Percentiles rank a stretch among this genome's conserved stretches.
Conservation (phyloP, 1,139 yeast species). For the Debaryomyces sp. region DNA sequence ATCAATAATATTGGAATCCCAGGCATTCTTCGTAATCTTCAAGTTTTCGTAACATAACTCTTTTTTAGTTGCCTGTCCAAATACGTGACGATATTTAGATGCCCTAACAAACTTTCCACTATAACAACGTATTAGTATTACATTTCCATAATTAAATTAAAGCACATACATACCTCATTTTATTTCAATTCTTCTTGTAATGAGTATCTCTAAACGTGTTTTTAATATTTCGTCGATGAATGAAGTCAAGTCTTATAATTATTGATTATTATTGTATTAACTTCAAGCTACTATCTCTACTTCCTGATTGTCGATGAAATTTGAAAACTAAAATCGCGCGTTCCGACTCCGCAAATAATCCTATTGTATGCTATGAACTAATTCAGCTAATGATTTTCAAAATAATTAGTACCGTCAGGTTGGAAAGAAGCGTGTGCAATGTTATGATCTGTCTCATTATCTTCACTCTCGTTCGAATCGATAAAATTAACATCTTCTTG, state of each 20-base stretch:
- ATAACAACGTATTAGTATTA: constrained; percentile 4
- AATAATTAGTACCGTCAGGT: background rate
- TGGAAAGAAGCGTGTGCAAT: background rate
- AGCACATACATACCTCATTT: constrained; percentile 12
- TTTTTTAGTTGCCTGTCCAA: constrained; percentile 87
- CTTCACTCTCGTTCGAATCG: constrained; percentile 3
- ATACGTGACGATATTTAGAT: constrained; percentile 94
- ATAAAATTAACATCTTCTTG: constrained; percentile 2
- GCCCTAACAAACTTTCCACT: constrained; percentile 96
- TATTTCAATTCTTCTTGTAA: constrained; percentile 4
- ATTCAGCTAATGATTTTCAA: background rate
- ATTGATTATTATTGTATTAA: background rate
- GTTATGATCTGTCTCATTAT: background rate
- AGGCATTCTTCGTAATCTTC: constrained; percentile 84
- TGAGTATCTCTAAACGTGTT: background rate
- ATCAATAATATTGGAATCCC: constrained; percentile 89
- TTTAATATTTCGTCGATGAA: background rate
- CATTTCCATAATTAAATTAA: background rate
- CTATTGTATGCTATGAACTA: background rate
- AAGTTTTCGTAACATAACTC: constrained; percentile 89
- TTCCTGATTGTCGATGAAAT: background rate
- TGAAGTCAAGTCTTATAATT: background rate
- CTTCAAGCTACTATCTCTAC: background rate
- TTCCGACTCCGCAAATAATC: constrained; percentile 5
- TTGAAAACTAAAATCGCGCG: constrained; percentile 1